Base-by-base conservation (phyloP, 352 stramenopile genomes). In the Thraustochytrium sp. region DNA sequence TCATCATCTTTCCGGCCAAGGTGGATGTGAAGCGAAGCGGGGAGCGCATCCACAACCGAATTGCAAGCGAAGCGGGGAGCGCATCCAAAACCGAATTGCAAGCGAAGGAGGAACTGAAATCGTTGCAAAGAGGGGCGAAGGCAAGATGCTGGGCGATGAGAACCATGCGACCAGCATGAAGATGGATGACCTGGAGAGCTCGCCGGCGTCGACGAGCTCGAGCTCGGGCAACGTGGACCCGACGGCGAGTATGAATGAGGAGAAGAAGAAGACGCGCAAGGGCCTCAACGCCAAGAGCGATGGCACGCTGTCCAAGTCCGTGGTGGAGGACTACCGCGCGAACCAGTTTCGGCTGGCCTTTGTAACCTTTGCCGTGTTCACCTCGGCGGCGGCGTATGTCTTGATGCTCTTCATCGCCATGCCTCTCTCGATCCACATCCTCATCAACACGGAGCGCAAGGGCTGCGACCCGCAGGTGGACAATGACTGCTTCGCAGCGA, bases 391-490 rank as follows among this genome's bases (percentile, higher is more conserved):
- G 4, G 29, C 23, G 8, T 85, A 85, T 37, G 46, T 85, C 9
- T 11, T 85, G 11, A 85, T 85, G 78, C 40, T 85, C 40, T 85
- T 85, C 44, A 55, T 85, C 48, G 74, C 78, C 54, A 82, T 85
- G 64, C 78, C 78, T 5, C 11, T 84, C 36, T 74, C 78, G 18
- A 74, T 85, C 26, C 78, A 85, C 59, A 13, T 72, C 13, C 34
- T 74, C 31, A 82, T 85, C 21, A 56, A 80, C 73, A 82, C 75
- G 31, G 31, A 51, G 5, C 59, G 18, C 21, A 75, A 84, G 18
- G 72, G 46, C 46, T 85, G 78, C 73, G 72, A 85, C 73, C 46
- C 63, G 5, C 9, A 85, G 31, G 53, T 61, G n/a, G 23, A 75
- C 23, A 31, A 31, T 1, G 74, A 42, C 31, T 85, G 78, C 36